Percentiles rank a stretch among this genome's conserved stretches.
Evolutionary conservation across 805 yeast genomes (phyloP).

Genomic region (Yarrowia yakushimensis): DNA sequence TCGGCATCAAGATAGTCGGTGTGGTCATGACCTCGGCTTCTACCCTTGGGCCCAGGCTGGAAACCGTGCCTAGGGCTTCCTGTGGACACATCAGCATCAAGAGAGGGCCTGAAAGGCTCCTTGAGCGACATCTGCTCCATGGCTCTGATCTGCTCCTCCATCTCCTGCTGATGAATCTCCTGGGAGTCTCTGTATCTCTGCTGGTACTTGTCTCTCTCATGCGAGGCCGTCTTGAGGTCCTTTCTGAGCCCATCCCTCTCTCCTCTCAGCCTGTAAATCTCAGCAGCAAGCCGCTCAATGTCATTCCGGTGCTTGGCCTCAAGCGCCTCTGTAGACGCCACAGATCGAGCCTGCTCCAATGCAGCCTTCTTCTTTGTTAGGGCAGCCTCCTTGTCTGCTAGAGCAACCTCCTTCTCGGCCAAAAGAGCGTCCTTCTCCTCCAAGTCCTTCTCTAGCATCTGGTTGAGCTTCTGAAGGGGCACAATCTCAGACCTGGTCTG

Average conservation of each 20-base stretch:
- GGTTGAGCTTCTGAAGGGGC: slow-evolving; percentile 8
- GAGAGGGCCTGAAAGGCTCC: neutral
- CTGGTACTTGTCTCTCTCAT: neutral
- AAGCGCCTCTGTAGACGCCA: neutral
- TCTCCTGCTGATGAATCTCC: neutral
- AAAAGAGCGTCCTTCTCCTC: neutral
- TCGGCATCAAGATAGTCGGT: neutral
- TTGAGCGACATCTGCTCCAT: neutral
- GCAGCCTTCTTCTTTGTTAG: neutral
- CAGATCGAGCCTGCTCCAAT: neutral
- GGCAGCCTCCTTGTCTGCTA: neutral
- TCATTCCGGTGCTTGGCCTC: neutral
- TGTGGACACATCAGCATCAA: neutral
- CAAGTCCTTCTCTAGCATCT: neutral
- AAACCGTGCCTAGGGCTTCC: slow-evolving; percentile 12
- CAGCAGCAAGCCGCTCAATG: neutral
- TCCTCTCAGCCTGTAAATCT: neutral
- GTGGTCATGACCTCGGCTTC: neutral
- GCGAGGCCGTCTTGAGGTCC: neutral
- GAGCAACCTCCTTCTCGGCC: neutral
- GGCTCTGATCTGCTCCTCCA: slow-evolving; percentile 1
- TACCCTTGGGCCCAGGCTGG: neutral
- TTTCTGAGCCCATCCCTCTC: neutral
- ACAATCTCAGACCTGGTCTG: slow-evolving; percentile 6
- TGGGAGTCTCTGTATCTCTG: neutral